Percentiles rank a stretch among this genome's conserved stretches.
These are phyloP conservation scores for Aspergillus fumigatiaffinis DNA, from an alignment of 2,329 filamentous ascomycete species.

Conservation along the genomic window DNA sequence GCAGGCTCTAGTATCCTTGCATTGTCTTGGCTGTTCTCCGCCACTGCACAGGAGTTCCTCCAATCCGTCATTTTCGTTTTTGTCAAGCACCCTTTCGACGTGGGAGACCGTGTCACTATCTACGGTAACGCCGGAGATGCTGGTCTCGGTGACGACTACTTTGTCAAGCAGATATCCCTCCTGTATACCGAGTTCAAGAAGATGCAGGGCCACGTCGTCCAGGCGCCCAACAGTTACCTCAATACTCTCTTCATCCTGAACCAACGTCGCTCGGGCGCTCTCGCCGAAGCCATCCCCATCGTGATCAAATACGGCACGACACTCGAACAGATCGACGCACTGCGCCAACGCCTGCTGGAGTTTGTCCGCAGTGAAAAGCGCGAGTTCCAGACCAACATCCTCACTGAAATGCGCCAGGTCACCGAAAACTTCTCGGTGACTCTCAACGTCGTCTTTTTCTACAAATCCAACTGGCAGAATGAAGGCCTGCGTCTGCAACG, in stretches of 20 bases:
- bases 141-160: conserved; percentile 85
- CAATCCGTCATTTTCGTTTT: conserved; percentile 95
- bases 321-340: conserved; percentile 73
- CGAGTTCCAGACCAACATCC: conserved; percentile 80
- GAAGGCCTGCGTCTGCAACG: conserved; percentile 83
- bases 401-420: conserved; percentile 77
- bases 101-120: conserved; percentile 86
- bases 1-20: conserved; percentile 84
- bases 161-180: conserved; percentile 88
- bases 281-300: conserved; percentile 81
- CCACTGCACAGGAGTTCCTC: conserved; percentile 89
- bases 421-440: conserved; percentile 80
- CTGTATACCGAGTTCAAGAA: conserved; percentile 98
- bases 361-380: conserved; percentile 84
- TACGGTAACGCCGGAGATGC: conserved; percentile 84
- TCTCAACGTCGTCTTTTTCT: conserved; percentile 93
- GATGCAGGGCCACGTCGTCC: conserved; percentile 94
- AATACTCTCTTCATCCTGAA: conserved; percentile 95
- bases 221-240: conserved; percentile 89
- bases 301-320: conserved; percentile 86
- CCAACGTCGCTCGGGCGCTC: conserved; percentile 80
- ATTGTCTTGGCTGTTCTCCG: conserved; percentile 86
- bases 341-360: conserved; percentile 74
- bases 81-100: conserved; percentile 95
- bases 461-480: conserved; percentile 96